A percentile compares a stretch with the other conserved stretches of the same genome.
Conservation (phyloP, 768 basidiomycete genomes). For the Lentinula edodes region DNA sequence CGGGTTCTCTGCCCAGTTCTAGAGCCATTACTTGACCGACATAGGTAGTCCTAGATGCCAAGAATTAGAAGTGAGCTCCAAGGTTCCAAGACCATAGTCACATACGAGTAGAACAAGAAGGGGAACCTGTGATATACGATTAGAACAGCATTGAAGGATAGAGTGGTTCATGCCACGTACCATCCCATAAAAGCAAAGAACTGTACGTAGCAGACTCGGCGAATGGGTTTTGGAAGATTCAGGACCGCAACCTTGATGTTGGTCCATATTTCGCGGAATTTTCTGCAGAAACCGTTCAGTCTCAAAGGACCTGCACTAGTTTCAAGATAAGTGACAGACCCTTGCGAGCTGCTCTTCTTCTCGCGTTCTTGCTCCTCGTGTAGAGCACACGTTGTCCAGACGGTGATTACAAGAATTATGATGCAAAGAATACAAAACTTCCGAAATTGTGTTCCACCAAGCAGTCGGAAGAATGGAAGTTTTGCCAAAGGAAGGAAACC, state of each 20-base stretch:
- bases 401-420: constrained; percentile 69
- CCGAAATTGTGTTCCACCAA: constrained; percentile 92
- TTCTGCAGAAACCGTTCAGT: constrained; percentile 30
- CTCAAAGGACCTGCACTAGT: background rate
- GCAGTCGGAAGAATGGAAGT: constrained; percentile 67
- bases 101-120: constrained; percentile 87
- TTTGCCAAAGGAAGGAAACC: constrained; percentile 86
- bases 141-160: constrained; percentile 3
- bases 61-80: constrained; percentile 4
- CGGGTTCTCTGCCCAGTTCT: constrained; percentile 67
- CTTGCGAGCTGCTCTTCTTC: constrained; percentile 33
- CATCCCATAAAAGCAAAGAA: constrained; percentile 97
- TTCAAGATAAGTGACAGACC: constrained; percentile 20
- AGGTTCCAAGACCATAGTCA: constrained; percentile 5
- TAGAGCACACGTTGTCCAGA: constrained; percentile 83
- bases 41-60: constrained; percentile 70
- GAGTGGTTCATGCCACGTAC: constrained; percentile 31
- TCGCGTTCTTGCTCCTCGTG: constrained; percentile 76
- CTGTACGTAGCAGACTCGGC: constrained; percentile 89
- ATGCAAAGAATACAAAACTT: constrained; percentile 91
- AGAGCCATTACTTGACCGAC: constrained; percentile 92
- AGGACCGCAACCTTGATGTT: constrained; percentile 73
- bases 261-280: constrained; percentile 63
- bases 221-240: constrained; percentile 77
- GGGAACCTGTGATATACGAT: constrained; percentile 62